These are phyloP conservation scores for Kluyveromyces wickerhamii DNA, from an alignment of 805 yeast species.

Conservation along the genomic window DNA sequence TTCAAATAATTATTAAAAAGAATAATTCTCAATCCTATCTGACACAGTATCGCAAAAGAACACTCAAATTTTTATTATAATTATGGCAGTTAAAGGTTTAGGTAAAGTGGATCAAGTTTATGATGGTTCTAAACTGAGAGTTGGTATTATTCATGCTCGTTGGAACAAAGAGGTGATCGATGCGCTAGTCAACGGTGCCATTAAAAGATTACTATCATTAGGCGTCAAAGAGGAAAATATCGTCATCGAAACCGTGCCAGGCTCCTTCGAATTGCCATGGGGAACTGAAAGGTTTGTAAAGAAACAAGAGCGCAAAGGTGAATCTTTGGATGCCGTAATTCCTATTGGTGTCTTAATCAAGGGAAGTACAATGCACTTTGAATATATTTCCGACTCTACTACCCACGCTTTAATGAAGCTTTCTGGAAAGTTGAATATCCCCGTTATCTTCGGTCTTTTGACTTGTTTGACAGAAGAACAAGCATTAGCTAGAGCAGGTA, in stretches of 20 bases:
- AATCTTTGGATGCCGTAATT: conserved; percentile 72
- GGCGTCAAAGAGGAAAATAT: conserved; percentile 77
- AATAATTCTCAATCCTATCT: too few species aligned
- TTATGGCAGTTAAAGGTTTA: conserved; percentile 80
- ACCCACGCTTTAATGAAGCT: conserved; percentile 78
- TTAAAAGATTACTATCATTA: conserved; percentile 45
- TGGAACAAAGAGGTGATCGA: conserved; percentile 81
- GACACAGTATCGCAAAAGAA: too few species aligned
- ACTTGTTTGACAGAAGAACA: conserved; percentile 93
- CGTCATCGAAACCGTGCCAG: conserved; percentile 81
- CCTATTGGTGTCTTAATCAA: conserved; percentile 93
- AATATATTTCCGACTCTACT: conserved; percentile 88
- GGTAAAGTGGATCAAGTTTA: conserved; percentile 64
- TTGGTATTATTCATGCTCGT: conserved; percentile 92
- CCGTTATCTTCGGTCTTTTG: conserved; percentile 88
- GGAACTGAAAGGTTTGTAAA: conserved; percentile 53
- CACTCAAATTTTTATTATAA: too few species aligned
- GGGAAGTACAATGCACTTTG: conserved; percentile 97
- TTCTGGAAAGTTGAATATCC: conserved; percentile 60
- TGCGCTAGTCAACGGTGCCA: conserved; percentile 73
- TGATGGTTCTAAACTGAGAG: conserved; percentile 58
- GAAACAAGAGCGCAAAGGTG: conserved; percentile 34
- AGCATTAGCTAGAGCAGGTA: conserved; percentile 88
- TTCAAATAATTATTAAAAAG: too few species aligned
- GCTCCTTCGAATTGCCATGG: conserved; percentile 88